Base-by-base conservation (phyloP, 1,139 yeast species). In the Keqinozyma sinolaborantium region DNA sequence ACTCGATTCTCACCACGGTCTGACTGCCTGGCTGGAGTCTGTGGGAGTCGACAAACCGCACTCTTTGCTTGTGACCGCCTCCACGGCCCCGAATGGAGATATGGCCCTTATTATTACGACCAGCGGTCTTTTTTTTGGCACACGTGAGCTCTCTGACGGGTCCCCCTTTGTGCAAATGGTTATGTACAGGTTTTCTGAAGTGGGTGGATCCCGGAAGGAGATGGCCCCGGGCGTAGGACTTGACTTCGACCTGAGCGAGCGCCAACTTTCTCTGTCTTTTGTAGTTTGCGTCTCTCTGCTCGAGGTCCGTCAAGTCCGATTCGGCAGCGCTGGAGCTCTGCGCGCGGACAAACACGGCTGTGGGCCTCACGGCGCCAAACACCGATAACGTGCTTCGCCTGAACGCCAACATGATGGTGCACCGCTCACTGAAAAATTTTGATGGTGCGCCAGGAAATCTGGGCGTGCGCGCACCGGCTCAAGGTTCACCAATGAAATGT, bases 21-120 rank as follows among this genome's bases (percentile, higher is more conserved):
- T 87, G 95, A 33, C 72, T 73, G 15, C 97, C 98, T 2, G 79
- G 60, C 3, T 56, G 72, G 28, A 58, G 53, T 50, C 99, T 75
- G 48, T 70, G 69, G 51, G 82, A 81, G 58, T 92, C 99, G 18
- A 92, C 73, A 29, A 85, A 58, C 50, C 99, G 77, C 26, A 84
- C 75, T 59, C 98, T 77, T 52, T 88, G 81, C 58, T 84, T 87
- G 56, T 86, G 95, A 28, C 97, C 98, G 50, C 98, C 98, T 56
- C 98, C 98, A 58, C 94, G 79, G 56, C 94, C 97, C 55, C 98
- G 79, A 26, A 87, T 83, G 6, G 96, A 86, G 49, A 92, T 86
- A 45, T 77, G 74, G 46, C 99, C 99, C 9, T 83, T 70, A 58
- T 84, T 73, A 58, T 92, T 90, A 64, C 99, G 81, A 44, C 99